Evolutionary conservation across 1,284 basidiomycete genomes (phyloP).

Genomic region (Boletellus deceptivus): DNA sequence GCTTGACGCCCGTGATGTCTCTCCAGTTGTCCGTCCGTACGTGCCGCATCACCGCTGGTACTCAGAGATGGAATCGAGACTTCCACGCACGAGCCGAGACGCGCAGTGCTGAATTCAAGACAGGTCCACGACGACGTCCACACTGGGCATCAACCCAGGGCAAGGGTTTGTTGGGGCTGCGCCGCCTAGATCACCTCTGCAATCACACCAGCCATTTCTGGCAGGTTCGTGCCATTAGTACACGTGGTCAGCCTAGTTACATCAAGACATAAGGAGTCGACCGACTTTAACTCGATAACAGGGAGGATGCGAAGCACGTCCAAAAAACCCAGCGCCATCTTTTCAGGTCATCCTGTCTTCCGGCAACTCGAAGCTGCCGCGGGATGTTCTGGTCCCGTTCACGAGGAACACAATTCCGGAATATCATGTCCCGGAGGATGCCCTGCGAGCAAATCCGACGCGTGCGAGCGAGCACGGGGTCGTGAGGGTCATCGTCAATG

Average conservation of each 20-base stretch:
- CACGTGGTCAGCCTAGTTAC: background rate
- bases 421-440: constrained; percentile 28
- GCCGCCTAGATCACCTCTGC: background rate
- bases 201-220: background rate
- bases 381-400: constrained; percentile 2
- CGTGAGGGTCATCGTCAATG: constrained; percentile 21
- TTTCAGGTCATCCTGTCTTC: constrained; percentile 1
- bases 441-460: constrained; percentile 19
- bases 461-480: constrained; percentile 13
- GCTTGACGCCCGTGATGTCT: constrained; percentile 1
- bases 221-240: too few species aligned
- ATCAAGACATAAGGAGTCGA: background rate
- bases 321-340: constrained; percentile 18
- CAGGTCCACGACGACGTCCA: too few species aligned
- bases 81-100: background rate
- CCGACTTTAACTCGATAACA: constrained; percentile 4
- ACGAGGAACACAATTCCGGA: constrained; percentile 12
- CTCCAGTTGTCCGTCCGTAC: too few species aligned
- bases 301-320: constrained; percentile 18
- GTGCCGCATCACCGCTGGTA: too few species aligned
- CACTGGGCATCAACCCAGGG: too few species aligned
- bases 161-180: too few species aligned
- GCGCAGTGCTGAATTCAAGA: constrained; percentile 2
- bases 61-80: background rate
- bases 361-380: background rate